Evolutionary conservation across 2,329 filamentous ascomycete genomes (phyloP), one percentile per base, ranked within the genome.

Genomic region (Diplodia corticola): DNA sequence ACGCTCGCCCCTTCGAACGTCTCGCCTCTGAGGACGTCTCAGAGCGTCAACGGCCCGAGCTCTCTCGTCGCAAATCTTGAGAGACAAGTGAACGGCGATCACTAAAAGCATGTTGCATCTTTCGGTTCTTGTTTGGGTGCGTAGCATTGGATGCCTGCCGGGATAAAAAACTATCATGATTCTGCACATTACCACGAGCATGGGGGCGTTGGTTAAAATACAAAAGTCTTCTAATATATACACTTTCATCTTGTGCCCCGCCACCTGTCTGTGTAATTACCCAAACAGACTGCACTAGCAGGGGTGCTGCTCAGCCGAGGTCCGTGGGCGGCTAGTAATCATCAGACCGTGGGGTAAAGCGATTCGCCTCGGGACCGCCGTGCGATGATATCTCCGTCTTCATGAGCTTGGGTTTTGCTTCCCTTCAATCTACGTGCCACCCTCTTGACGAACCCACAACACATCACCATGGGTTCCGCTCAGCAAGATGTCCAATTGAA

Each of bases 401-500:
- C 26, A 5, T 26, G 26, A 17, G 13, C 6, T 24, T 10, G 33
- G 17, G 15, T 50, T 20, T n/a, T 35, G 6, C 54, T 37, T 30
- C 46, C 12, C 10, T 13, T 4, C 17, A 44, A 5, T n/a, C 50
- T n/a, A 50, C 30, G 3, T n/a, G n/a, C n/a, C n/a, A n/a, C 12
- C 28, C 46, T 53, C 37, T 40, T n/a, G 20, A 9, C n/a, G 13
- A 35, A n/a, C 26, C 13, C 12, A 40, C 13, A 15, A 7, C 30
- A 37, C 28, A 35, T 13, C 17, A 22, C 5, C 10, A 17, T 64
- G 61, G 37, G 49, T 48, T 53, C 49, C 4, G 75, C 74, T 60
- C 68, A 75, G 70, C 70, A 68, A 63, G 74, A 77, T 64, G 74
- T 76, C 60, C 65, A 72, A 24, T 71, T 77, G 51, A 69, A 75